Evolutionary conservation across 106 monocot species (phyloP), one percentile per base, ranked within the genome.

Genomic region (Vanilla planifolia): DNA sequence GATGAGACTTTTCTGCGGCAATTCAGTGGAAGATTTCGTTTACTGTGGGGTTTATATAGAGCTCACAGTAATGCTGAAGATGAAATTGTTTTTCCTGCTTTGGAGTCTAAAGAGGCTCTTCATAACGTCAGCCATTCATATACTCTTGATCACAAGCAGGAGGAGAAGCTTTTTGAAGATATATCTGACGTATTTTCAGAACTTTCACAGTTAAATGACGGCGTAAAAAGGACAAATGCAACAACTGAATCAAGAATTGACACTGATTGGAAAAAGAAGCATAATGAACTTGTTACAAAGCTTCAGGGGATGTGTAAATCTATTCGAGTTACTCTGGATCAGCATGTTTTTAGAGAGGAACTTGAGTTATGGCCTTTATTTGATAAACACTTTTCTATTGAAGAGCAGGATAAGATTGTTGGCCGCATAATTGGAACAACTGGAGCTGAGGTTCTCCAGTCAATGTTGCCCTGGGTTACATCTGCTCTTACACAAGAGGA

Each of bases 21-120:
- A 32, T 96, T 96, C 69, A 87, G 65, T 64, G 96, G 96, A 52
- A 73, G 96, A 51, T 96, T 96, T 77, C 90, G 84, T 72, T 68
- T 96, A 33, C 71, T 96, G 50, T 87, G 90, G 86, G 96, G 96
- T 27, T 68, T 96, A 6, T 96, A 96, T 68, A 80, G 74, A 67
- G 90, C 90, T 63, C 96, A 96, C 55, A 96, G 96, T 68, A 96
- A 90, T 81, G 96, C 96, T 56, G 96, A 96, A 63, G 96, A 96
- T 81, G 90, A 90, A 4, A 91, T 96, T 67, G 90, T 96, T 55
- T 96, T 96, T 62, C 96, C 96, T 16, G 96, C 90, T 55, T 79
- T 96, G 55, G 96, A 96, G 79, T 96, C 96, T 15, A 90, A 70
- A 75, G 96, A 96, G 66, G 68, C 90, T 21, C 84, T 96, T 56